Percentiles rank a stretch among this genome's conserved stretches.
These are phyloP conservation scores for Albugo candida DNA, from an alignment of 352 stramenopile genomes.

Conservation along the genomic window DNA sequence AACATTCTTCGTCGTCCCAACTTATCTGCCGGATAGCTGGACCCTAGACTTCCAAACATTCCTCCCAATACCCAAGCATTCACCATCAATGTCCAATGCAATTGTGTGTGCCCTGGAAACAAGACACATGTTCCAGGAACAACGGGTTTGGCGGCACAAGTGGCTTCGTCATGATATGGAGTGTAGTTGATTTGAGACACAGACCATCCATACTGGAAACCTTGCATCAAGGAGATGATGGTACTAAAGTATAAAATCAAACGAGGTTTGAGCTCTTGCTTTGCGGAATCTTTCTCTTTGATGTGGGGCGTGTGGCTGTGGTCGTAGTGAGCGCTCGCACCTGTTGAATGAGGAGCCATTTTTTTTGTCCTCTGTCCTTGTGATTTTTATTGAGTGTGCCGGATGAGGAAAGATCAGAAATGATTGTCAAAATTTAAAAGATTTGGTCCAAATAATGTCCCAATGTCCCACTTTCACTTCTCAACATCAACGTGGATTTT, in stretches of 20 bases:
- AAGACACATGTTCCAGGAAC: constrained; percentile 11
- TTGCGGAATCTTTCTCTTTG: not conserved
- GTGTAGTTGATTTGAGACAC: constrained; percentile 46
- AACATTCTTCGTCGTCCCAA: constrained; percentile 15
- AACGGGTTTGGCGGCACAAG: constrained; percentile 20
- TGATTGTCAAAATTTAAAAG: no score
- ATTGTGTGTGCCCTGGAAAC: not conserved
- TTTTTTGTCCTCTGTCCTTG: no score
- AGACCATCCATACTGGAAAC: constrained; percentile 35
- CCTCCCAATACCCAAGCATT: constrained; percentile 13
- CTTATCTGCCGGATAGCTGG: constrained; percentile 13
- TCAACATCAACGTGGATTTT: no score
- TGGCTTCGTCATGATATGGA: constrained; percentile 25
- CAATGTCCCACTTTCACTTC: no score
- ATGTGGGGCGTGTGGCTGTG: no score
- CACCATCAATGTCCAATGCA: constrained; percentile 6
- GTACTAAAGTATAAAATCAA: constrained; percentile 28
- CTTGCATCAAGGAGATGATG: constrained; percentile 21
- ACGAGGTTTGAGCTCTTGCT: constrained; percentile 10
- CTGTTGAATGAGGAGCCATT: no score
- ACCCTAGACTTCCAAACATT: constrained; percentile 16
- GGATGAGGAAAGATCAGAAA: no score
- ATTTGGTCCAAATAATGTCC: no score
- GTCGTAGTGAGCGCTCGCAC: no score
- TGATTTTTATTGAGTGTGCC: no score